Base-by-base conservation (phyloP, 345 rosid genomes). In the Citrus glauca region DNA sequence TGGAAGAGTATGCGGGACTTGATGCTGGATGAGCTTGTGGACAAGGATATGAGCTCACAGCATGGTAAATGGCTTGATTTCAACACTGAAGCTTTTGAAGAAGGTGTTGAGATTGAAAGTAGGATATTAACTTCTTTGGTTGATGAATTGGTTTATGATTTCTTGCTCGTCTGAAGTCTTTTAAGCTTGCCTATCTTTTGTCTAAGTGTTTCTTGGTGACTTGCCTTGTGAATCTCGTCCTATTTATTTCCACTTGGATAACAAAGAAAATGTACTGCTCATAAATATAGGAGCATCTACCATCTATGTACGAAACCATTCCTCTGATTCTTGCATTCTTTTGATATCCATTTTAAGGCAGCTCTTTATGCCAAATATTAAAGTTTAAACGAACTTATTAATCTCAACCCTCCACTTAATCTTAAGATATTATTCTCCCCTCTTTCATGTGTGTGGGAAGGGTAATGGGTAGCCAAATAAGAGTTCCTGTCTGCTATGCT, bases 11-110 rank as follows among this genome's bases (percentile, higher is more conserved):
- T 84, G 86, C 89, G 91, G 65, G 96, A 88, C 56, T 48, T 83
- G 84, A 87, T 87, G 93, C 91, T 93, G 79, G 98, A 95, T 75
- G 97, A 92, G 60, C 92, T 95, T 75, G 93, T 92, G 35, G 92
- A 91, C 67, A 90, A 73, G 75, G 94, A 95, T 78, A 93, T 93
- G 99, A 89, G 87, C 86, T 80, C 81, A 25, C 55, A 19, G 37
- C 38, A 80, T 66, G 99, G 97, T 67, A 92, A 72, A 66, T 95
- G 99, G 98, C 76, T 87, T 76, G 93, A 91, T 57, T 93, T 92
- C 73, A 85, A 84, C 30, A 66, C 63, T 22, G 99, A 95, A 85
- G 84, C 83, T 22, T 86, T 85, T 27, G 94, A 93, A 83, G 92
- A 90, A 69, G 91, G 97, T 70, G 76, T 80, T 66, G 94, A 84